Evolutionary conservation across 768 basidiomycete species (phyloP).

Genomic region (Amanita muscaria): DNA sequence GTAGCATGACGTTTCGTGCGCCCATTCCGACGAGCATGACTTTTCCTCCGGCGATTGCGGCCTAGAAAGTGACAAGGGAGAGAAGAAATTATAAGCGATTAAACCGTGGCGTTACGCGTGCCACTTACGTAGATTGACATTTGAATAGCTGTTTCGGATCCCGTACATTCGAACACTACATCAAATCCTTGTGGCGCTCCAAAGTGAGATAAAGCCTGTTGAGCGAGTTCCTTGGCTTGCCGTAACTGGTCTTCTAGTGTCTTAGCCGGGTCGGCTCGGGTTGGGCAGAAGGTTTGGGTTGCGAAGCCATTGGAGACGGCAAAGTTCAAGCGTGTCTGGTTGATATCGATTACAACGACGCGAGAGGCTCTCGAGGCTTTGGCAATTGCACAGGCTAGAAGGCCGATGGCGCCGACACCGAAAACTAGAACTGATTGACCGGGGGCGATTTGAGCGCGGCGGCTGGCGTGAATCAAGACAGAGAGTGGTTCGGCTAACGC

Average conservation of each 20-base stretch:
- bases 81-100: too few species aligned
- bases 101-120: too few species aligned
- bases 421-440: slow-evolving; percentile 79
- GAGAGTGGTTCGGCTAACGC: slow-evolving; percentile 92
- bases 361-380: slow-evolving; percentile 59
- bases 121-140: slow-evolving; percentile 84
- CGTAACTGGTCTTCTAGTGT: slow-evolving; percentile 48
- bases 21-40: slow-evolving; percentile 98
- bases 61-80: slow-evolving; percentile 33
- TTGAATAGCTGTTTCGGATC: slow-evolving; percentile 87
- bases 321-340: slow-evolving; percentile 71
- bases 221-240: slow-evolving; percentile 50
- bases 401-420: slow-evolving; percentile 89
- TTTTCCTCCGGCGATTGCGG: slow-evolving; percentile 77
- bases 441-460: slow-evolving; percentile 32
- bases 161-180: slow-evolving; percentile 91
- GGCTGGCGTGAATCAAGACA: slow-evolving; percentile 65
- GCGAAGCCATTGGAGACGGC: slow-evolving; percentile 72
- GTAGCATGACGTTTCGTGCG: slow-evolving; percentile 68
- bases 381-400: slow-evolving; percentile 79
- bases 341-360: slow-evolving; percentile 81
- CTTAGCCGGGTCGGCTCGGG: slow-evolving; percentile 38
- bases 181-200: slow-evolving; percentile 74
- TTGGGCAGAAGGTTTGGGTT: slow-evolving; percentile 59
- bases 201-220: slow-evolving; percentile 45